Percentiles rank a stretch among this genome's conserved stretches.
These are phyloP conservation scores for Chrysanthemum seticuspe DNA, from an alignment of 129 eudicot species.

Conservation along the genomic window DNA sequence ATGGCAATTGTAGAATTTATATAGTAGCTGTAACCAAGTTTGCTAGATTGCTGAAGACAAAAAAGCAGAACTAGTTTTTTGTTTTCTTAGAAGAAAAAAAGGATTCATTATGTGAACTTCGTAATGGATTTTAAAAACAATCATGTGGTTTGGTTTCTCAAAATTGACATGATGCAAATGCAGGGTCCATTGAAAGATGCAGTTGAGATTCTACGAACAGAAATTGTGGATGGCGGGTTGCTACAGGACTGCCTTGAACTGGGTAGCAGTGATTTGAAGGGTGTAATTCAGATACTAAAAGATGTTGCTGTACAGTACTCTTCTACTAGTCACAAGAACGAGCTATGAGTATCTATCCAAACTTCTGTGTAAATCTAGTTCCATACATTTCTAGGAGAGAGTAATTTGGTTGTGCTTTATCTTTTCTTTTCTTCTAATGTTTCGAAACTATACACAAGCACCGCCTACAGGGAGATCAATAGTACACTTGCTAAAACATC, in stretches of 20 bases:
- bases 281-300: constrained; percentile 54
- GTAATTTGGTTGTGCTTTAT: constrained; percentile 6
- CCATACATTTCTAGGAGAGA: background rate
- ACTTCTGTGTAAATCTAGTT: background rate
- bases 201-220: constrained; percentile 49
- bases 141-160: background rate
- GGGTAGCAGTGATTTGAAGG: constrained; percentile 70
- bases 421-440: background rate
- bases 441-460: too few species aligned
- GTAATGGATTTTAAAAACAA: too few species aligned
- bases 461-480: background rate
- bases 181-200: constrained; percentile 83
- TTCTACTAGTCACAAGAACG: constrained; percentile 31
- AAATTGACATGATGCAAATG: constrained; percentile 20
- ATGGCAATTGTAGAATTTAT: too few species aligned
- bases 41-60: too few species aligned
- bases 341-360: constrained; percentile 37
- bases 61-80: too few species aligned
- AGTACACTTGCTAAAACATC: background rate
- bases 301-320: constrained; percentile 56
- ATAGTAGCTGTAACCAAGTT: too few species aligned
- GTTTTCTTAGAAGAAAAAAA: too few species aligned
- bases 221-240: constrained; percentile 73
- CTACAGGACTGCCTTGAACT: constrained; percentile 78
- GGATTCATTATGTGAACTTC: too few species aligned